Percentiles rank a stretch among this genome's conserved stretches.
phyloP scores from a whole-genome alignment of 1,284 basidiomycete species.

The Sanguinoderma infundibulare region DNA sequence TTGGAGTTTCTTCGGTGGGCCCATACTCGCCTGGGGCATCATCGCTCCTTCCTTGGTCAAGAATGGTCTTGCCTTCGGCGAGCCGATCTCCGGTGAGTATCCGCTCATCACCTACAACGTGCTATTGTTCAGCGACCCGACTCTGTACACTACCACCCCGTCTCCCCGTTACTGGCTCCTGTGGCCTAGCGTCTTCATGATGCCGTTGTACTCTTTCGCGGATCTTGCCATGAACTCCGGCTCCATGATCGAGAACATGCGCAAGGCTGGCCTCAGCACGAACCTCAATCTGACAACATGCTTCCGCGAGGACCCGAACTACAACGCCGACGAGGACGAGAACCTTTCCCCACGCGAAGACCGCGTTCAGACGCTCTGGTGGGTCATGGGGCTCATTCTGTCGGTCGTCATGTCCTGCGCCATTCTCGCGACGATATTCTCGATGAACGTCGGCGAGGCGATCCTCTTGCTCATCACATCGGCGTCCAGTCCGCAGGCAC shows the following conservation, averaged over 20 bases:
- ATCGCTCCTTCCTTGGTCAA: conserved; percentile 62
- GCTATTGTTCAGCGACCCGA: conserved; percentile 50
- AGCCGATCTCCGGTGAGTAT: conserved; percentile 43
- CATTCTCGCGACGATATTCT: conserved; percentile 59
- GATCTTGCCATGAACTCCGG: conserved; percentile 29
- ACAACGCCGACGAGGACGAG: conserved; percentile 40
- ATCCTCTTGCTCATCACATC: conserved; percentile 60
- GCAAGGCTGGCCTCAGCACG: conserved; percentile 19
- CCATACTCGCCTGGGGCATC: conserved; percentile 67
- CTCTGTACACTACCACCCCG: conserved; percentile 44
- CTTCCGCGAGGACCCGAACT: conserved; percentile 24
- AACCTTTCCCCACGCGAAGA: conserved; percentile 55
- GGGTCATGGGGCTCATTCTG: conserved; percentile 53
- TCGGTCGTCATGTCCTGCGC: conserved; percentile 58
- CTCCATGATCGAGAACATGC: conserved; percentile 16
- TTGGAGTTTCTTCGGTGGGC: conserved; percentile 65
- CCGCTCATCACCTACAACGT: conserved; percentile 48
- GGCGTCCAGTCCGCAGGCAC: conserved; percentile 64
- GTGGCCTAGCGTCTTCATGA: conserved; percentile 65
- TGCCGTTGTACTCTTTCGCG: conserved; percentile 49
- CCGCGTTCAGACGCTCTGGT: conserved; percentile 60
- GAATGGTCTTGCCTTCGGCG: conserved; percentile 54
- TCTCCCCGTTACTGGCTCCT: conserved; percentile 74
- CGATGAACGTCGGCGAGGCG: conserved; percentile 62
- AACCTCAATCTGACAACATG: conserved; percentile 22